phyloP scores from a whole-genome alignment of 1,284 basidiomycete species.

The Athelia sp. region DNA sequence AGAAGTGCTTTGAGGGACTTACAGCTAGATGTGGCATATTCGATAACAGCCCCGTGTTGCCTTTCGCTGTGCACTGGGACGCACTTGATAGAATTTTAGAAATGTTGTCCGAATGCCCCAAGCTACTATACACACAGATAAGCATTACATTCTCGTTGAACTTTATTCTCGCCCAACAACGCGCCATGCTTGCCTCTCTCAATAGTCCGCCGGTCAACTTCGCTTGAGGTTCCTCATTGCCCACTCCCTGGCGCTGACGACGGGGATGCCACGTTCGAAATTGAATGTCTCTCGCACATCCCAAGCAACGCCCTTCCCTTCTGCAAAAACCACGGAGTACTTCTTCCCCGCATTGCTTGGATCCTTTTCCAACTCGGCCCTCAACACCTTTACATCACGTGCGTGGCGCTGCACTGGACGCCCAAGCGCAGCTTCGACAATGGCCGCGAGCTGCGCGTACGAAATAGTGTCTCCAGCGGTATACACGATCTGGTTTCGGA shows the following conservation, averaged over 20 bases:
- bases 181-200: too few relatives aligned
- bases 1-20: too few relatives aligned
- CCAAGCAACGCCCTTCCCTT: constrained; percentile 19
- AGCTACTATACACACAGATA: too few relatives aligned
- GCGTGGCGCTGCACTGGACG: constrained; percentile 10
- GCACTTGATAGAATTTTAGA: too few relatives aligned
- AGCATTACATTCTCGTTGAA: too few relatives aligned
- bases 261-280: neutral
- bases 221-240: neutral
- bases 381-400: constrained; percentile 16
- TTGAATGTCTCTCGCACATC: constrained; percentile 17
- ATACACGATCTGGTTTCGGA: constrained; percentile 18
- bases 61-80: too few relatives aligned
- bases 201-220: too few relatives aligned
- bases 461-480: constrained; percentile 23
- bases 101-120: too few relatives aligned
- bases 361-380: constrained; percentile 16
- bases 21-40: too few relatives aligned
- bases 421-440: constrained; percentile 9
- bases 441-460: constrained; percentile 17
- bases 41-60: too few relatives aligned
- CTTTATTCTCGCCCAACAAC: too few relatives aligned
- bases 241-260: constrained; percentile 4
- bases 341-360: constrained; percentile 16
- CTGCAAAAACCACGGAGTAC: constrained; percentile 18